Conservation (phyloP, 2,329 filamentous ascomycete genomes). For the Aspergillus sp. region DNA sequence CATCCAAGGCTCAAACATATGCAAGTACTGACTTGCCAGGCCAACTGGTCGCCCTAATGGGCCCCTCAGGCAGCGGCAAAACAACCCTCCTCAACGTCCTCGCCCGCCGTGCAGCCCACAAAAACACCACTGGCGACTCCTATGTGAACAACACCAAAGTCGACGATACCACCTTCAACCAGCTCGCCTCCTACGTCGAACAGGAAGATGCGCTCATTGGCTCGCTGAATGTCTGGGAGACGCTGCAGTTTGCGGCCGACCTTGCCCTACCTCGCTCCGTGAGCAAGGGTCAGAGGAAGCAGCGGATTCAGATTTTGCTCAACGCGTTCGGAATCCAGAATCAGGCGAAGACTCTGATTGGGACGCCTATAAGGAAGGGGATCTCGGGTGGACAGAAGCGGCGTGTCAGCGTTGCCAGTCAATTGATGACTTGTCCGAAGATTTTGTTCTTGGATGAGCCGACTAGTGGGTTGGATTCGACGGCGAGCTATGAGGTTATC, state of each 20-base stretch:
- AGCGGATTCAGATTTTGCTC: constrained; percentile 60
- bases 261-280: constrained; percentile 52
- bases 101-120: constrained; percentile 53
- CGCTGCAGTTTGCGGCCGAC: constrained; percentile 67
- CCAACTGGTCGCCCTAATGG: constrained; percentile 74
- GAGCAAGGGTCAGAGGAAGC: constrained; percentile 51
- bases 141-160: constrained; percentile 58
- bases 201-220: constrained; percentile 82
- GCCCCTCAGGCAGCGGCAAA: constrained; percentile 67
- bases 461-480: constrained; percentile 75
- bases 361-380: constrained; percentile 75
- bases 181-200: constrained; percentile 71
- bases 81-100: constrained; percentile 78
- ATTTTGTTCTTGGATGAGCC: constrained; percentile 80
- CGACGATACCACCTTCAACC: constrained; percentile 51
- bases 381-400: constrained; percentile 82
- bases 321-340: constrained; percentile 64
- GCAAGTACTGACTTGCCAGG: constrained; percentile 37
- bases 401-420: constrained; percentile 69
- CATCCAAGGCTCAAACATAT: not conserved
- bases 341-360: constrained; percentile 66
- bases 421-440: constrained; percentile 72
- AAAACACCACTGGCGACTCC: constrained; percentile 49
- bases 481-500: constrained; percentile 68
- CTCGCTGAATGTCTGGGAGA: constrained; percentile 72